Conservation (phyloP, 2,329 filamentous ascomycete genomes). For the Tolypocladium endophyticum region DNA sequence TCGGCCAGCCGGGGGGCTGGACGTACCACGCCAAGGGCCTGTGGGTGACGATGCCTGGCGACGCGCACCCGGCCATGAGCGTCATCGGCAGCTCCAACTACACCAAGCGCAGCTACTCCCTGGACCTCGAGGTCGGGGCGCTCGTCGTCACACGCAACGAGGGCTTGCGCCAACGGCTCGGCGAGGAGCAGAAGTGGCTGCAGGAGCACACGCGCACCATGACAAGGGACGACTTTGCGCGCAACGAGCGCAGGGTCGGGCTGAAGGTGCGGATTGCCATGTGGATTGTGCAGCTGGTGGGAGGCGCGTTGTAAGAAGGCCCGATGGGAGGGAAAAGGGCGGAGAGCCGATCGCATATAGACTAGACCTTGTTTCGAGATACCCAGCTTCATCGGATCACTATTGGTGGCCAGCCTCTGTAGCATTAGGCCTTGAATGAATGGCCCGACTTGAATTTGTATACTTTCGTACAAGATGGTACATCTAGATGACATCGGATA, state of each 20-base stretch:
- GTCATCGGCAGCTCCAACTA: conserved; percentile 92
- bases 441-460: not conserved
- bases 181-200: conserved; percentile 70
- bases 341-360: conserved; percentile 3
- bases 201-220: conserved; percentile 62
- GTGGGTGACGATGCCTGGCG: conserved; percentile 68
- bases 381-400: not conserved
- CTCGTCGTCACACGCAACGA: conserved; percentile 74
- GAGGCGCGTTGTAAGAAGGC: conserved; percentile 62
- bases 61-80: conserved; percentile 61
- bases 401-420: not conserved
- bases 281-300: conserved; percentile 83
- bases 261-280: conserved; percentile 80
- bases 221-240: conserved; percentile 68
- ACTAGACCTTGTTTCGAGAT: not conserved
- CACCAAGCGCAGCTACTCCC: conserved; percentile 82
- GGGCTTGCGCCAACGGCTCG: conserved; percentile 60
- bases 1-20: conserved; percentile 77
- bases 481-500: not conserved
- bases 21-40: conserved; percentile 97
- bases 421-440: not conserved
- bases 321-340: not conserved
- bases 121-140: conserved; percentile 85
- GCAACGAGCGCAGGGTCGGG: conserved; percentile 71
- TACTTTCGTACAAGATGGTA: not conserved